Percentiles rank a stretch among this genome's conserved stretches.
These are phyloP conservation scores for Delitschia confertaspora DNA, from an alignment of 495 filamentous ascomycete genomes.

Conservation along the genomic window DNA sequence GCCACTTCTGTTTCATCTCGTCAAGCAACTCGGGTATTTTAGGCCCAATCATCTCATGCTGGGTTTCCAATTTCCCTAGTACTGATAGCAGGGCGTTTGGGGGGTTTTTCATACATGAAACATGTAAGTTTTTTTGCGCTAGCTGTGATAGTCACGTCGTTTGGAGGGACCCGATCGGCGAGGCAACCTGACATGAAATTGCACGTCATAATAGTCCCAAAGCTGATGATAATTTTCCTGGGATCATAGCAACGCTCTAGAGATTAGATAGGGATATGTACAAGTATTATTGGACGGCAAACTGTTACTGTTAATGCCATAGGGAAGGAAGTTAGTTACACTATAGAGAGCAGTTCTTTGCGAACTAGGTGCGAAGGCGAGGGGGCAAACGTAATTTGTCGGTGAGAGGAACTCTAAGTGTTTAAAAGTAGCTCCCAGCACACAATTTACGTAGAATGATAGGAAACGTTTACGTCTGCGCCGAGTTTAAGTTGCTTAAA, in stretches of 20 bases:
- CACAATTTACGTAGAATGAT: constrained; percentile 7
- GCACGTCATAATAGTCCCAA: constrained; percentile 26
- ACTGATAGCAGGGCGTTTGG: too few species aligned
- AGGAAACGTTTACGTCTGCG: constrained; percentile 5
- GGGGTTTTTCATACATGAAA: too few species aligned
- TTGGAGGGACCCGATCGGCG: constrained; percentile 24
- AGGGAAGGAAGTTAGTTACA: constrained; percentile 16
- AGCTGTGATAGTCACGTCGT: constrained; percentile 18
- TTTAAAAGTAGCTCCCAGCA: constrained; percentile 19
- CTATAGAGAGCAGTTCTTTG: constrained; percentile 19
- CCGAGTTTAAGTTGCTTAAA: constrained; percentile 20
- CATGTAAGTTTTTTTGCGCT: constrained; percentile 10
- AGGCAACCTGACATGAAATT: constrained; percentile 27
- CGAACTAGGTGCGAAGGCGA: constrained; percentile 26
- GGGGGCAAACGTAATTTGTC: constrained; percentile 24
- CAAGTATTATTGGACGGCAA: constrained; percentile 22
- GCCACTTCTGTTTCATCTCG: too few species aligned
- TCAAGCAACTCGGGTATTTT: too few species aligned
- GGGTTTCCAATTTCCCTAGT: too few species aligned
- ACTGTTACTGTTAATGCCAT: constrained; percentile 25
- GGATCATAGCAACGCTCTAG: constrained; percentile 16
- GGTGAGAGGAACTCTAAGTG: constrained; percentile 5
- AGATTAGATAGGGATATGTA: constrained; percentile 21
- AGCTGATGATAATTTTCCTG: constrained; percentile 21
- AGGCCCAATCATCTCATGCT: too few species aligned